Evolutionary conservation across 2,329 filamentous ascomycete species (phyloP), one percentile per base, ranked within the genome.

Genomic region (Cercospora sp.): DNA sequence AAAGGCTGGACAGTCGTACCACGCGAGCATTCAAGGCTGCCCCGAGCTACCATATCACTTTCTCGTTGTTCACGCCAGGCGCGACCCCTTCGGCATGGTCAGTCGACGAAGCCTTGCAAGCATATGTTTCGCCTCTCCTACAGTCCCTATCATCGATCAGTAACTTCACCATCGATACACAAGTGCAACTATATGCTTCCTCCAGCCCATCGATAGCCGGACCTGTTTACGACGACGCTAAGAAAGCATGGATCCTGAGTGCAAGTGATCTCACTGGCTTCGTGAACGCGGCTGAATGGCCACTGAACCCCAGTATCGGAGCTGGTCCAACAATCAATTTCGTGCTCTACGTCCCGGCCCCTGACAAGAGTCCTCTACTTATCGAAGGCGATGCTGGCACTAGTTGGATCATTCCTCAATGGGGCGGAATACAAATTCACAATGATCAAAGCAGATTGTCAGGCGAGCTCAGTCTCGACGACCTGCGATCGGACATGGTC

Each of bases 231-330:
- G 83, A 88, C 64, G 79, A 83, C 26, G 67, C 77, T 0, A 79
- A 79, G n/a, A 81, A 89, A 26, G 85, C 90, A 33, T 90, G 87
- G 87, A 86, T 83, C 0, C 82, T 99, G 39, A 89, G 87, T 74
- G 94, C 93, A 77, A 91, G 96, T 73, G 93, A 97, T 74, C 85
- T 99, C 1, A 93, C 92, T 42, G 94, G 92, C 1, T 99, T 99
- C 76, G 93, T 99, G 80, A 99, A 99, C 76, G 94, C 94, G 2
- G 95, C 95, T 2, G 95, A 99, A 81, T 99, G 95, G 95, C 95
- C 95, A 0, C 81, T 99, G 2, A 96, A 91, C 70, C 94, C 94
- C 0, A 97, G 93, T 66, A 98, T 99, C 72, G 95, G 94, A 51
- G 89, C 88, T 18, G 94, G 94, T 0, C 95, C 95, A 0, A 99